phyloP scores from a whole-genome alignment of 306 rosid species.

The Gastrolobium bilobum region DNA sequence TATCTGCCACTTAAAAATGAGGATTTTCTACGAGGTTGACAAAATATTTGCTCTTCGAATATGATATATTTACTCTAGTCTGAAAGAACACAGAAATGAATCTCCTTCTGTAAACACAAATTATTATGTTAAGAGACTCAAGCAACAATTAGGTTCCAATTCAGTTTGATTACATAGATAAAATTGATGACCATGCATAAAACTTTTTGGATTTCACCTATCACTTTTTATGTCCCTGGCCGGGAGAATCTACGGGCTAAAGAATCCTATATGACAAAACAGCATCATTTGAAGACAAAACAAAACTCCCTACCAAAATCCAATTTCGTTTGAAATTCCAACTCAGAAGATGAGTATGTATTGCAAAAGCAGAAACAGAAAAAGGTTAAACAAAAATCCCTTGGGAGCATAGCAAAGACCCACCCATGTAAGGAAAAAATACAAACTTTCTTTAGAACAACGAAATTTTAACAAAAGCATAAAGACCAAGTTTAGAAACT shows the following conservation, averaged over 20 bases:
- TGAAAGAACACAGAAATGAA: conserved; percentile 17
- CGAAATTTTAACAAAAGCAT: neutral
- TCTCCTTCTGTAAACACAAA: neutral
- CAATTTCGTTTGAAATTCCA: conserved; percentile 3
- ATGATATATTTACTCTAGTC: conserved; percentile 19
- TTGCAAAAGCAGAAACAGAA: conserved; percentile 5
- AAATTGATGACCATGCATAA: conserved; percentile 6
- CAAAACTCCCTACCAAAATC: conserved; percentile 1
- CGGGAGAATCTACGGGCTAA: neutral
- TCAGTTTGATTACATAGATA: neutral
- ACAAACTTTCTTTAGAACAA: neutral
- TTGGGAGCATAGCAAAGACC: neutral
- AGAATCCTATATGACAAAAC: neutral
- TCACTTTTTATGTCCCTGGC: neutral
- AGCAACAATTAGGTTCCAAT: neutral
- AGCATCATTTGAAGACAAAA: conserved; percentile 1
- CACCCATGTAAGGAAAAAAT: neutral
- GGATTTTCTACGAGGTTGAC: neutral
- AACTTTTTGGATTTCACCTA: neutral
- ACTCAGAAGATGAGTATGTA: neutral
- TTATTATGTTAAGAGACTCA: neutral
- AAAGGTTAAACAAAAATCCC: neutral
- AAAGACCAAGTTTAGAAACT: neutral
- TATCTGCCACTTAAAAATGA: neutral
- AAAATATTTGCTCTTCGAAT: conserved; percentile 21